Base-by-base conservation (phyloP, 2,329 filamentous ascomycete species). In the Aspergillus fumigatus region DNA sequence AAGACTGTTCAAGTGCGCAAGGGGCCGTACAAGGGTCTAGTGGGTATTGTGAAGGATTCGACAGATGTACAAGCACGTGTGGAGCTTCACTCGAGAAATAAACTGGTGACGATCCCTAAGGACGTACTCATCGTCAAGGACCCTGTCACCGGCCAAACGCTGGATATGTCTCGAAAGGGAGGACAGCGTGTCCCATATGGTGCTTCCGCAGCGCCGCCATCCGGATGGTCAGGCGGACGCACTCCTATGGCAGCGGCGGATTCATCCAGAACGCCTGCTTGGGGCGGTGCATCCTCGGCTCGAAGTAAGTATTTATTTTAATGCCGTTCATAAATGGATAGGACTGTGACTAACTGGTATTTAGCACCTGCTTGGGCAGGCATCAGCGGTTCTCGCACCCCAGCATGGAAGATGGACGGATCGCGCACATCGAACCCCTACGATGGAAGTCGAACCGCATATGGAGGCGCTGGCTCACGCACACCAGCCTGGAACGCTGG, bases 31-130 rank as follows among this genome's bases (percentile, higher is more conserved):
- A 99, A 99, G 76, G 93, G 93, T 55, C 81, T 97, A 47, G 80
- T 97, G 45, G 94, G 94, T 65, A 96, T 97, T 63, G 92, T 99
- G 65, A 97, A 96, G 71, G 93, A 97, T 70, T 89, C 93, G 0
- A 96, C 90, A 6, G 92, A 95, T 65, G 84, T 84, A 3, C 85
- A 89, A 67, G 93, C 91, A 29, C 88, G 92, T 61, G 89, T 99
- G 45, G 94, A 99, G 75, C 79, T 99, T 41, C 93, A 97, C 71
- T 92, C 92, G 5, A 96, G 96, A 79, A 90, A 87, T 76, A 97
- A 97, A 80, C 88, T 90, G 17, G 85, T 97, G 59, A 92, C 88
- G 7, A 85, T 97, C 38, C 84, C 86, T 21, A 95, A 95, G 70
- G 87, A 89, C 10, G 84, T 88, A 56, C 78, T 99, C n/a, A 84